phyloP scores from a whole-genome alignment of 441 rosid species.

The Bocquillonia castaneifolia region DNA sequence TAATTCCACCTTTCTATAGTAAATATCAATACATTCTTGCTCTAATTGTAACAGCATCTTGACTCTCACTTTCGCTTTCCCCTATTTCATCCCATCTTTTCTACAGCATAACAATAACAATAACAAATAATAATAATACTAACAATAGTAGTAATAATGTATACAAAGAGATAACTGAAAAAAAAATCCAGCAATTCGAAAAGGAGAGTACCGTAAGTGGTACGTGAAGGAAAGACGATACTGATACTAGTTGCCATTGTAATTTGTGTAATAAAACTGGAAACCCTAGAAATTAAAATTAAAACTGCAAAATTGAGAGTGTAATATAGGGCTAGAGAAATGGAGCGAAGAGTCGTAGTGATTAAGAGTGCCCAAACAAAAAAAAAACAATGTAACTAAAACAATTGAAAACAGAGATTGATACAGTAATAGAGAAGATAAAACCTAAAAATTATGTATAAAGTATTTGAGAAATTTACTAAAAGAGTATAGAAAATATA shows the following conservation, averaged over 20 bases:
- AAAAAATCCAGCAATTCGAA: conserved; percentile 48
- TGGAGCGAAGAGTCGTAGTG: too few relatives aligned
- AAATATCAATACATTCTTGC: conserved; percentile 78
- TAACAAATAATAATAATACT: background rate
- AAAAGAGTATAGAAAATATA: too few relatives aligned
- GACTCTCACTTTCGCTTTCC: conserved; percentile 60
- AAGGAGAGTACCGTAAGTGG: conserved; percentile 60
- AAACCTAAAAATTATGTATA: too few relatives aligned
- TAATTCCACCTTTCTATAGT: conserved; percentile 57
- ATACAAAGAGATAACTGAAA: background rate
- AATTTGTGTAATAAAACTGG: background rate
- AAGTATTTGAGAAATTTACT: too few relatives aligned
- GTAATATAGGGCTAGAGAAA: background rate
- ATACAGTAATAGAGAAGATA: too few relatives aligned
- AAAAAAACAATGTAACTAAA: too few relatives aligned
- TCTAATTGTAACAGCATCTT: conserved; percentile 74
- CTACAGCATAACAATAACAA: conserved; percentile 27
- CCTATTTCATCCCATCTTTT: conserved; percentile 86
- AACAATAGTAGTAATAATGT: background rate
- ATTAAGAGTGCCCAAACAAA: too few relatives aligned
- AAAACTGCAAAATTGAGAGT: too few relatives aligned
- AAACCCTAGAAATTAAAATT: conserved; percentile 24
- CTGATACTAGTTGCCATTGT: background rate
- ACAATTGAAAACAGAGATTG: too few relatives aligned
- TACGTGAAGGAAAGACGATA: conserved; percentile 29